These are phyloP conservation scores for Colletotrichum sp. DNA, from an alignment of 2,329 filamentous ascomycete genomes.

Conservation along the genomic window DNA sequence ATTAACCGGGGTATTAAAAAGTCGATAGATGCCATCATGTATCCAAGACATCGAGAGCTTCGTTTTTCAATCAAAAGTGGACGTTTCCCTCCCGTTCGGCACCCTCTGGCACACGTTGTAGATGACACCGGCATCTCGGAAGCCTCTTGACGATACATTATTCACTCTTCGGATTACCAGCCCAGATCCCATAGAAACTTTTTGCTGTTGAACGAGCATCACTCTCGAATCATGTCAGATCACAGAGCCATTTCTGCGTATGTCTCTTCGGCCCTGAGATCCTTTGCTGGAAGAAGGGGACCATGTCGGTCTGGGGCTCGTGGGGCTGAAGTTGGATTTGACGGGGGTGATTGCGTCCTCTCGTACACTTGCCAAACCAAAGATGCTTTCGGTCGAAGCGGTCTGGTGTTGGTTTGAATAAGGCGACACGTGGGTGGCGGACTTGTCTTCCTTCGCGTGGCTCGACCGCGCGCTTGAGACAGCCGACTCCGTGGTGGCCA, in stretches of 20 bases:
- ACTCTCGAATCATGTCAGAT: background rate
- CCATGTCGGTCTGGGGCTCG: background rate
- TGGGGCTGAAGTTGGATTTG: background rate
- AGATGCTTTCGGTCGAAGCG: background rate
- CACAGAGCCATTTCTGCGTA: background rate
- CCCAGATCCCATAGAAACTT: background rate
- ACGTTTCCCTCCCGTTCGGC: background rate
- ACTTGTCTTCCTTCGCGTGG: background rate
- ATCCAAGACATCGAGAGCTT: background rate
- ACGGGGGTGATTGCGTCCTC: background rate
- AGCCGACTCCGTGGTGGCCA: background rate
- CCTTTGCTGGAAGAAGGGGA: background rate
- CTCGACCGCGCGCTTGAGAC: background rate
- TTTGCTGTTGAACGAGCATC: background rate
- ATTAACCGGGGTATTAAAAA: background rate
- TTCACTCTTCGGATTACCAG: background rate
- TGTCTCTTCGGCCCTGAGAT: background rate
- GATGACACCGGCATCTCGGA: background rate
- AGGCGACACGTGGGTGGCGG: background rate
- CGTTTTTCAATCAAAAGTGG: background rate
- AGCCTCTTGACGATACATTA: background rate
- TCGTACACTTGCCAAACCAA: constrained; percentile 10
- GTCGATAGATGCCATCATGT: background rate
- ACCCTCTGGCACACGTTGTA: background rate
- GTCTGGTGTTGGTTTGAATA: background rate